Conservation (phyloP, 2,329 filamentous ascomycete species). For the Alternaria rosae region DNA sequence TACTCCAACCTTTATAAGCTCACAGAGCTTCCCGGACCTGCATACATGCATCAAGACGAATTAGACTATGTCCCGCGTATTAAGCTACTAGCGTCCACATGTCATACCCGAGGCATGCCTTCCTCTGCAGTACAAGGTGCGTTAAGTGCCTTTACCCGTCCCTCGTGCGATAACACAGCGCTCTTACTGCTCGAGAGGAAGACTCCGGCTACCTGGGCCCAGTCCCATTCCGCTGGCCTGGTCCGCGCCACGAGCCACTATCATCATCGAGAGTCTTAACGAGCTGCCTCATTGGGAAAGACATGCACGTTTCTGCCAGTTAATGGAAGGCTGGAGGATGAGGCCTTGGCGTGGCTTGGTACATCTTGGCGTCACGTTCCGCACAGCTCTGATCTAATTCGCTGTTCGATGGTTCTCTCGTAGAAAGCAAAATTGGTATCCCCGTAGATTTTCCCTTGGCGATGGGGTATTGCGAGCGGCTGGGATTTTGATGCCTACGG, state of each 20-base stretch:
- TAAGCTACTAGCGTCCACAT: conserved; percentile 22
- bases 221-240: conserved; percentile 27
- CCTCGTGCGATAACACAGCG: conserved; percentile 37
- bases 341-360: conserved; percentile 9
- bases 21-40: conserved; percentile 31
- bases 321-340: conserved; percentile 7
- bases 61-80: conserved; percentile 6
- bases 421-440: neutral
- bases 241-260: conserved; percentile 28
- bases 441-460: conserved; percentile 24
- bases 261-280: conserved; percentile 23
- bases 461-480: conserved; percentile 10
- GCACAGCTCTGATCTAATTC: conserved; percentile 23
- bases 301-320: conserved; percentile 21
- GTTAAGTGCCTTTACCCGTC: conserved; percentile 25
- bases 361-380: conserved; percentile 36
- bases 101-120: conserved; percentile 20
- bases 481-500: conserved; percentile 11
- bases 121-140: conserved; percentile 13
- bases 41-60: conserved; percentile 22
- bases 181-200: conserved; percentile 42
- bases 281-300: conserved; percentile 37
- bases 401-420: conserved; percentile 2
- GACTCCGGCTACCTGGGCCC: conserved; percentile 27
- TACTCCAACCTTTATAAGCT: conserved; percentile 40